Conservation (phyloP, 371 early-diverging fungal genomes). For the Actinomortierella wolfii region DNA sequence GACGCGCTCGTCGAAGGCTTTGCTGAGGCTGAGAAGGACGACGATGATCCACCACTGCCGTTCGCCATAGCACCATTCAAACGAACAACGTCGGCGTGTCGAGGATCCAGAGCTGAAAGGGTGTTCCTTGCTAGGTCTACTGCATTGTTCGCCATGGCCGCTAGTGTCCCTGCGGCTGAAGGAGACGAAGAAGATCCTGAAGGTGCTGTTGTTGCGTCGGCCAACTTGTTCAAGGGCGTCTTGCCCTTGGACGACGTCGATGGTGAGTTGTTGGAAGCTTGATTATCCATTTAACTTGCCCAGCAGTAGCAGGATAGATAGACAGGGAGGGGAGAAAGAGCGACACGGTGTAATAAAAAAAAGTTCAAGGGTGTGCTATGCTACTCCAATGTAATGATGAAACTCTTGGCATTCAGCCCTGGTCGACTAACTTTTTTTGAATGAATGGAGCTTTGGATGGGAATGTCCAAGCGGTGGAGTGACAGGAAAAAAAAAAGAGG, state of each 20-base stretch:
- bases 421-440: too few relatives aligned
- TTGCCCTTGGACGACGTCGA: slow-evolving; percentile 6
- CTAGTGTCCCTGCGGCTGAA: neutral
- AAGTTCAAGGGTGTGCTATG: too few relatives aligned
- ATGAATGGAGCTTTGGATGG: too few relatives aligned
- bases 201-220: slow-evolving; percentile 3
- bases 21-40: neutral
- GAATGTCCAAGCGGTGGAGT: too few relatives aligned
- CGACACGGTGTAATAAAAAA: neutral
- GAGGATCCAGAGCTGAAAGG: slow-evolving; percentile 29
- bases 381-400: too few relatives aligned
- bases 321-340: neutral
- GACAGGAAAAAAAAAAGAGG: too few relatives aligned
- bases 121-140: slow-evolving; percentile 17
- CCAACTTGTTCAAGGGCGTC: neutral
- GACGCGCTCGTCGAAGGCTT: slow-evolving; percentile 9
- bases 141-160: slow-evolving; percentile 8
- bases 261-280: too few relatives aligned
- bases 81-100: slow-evolving; percentile 11
- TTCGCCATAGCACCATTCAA: slow-evolving; percentile 17
- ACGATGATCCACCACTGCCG: slow-evolving; percentile 3
- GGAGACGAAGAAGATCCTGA: slow-evolving; percentile 1
- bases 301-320: too few relatives aligned
- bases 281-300: too few relatives aligned
- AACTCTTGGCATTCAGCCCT: too few relatives aligned